Evolutionary conservation across 495 filamentous ascomycete species (phyloP), one percentile per base, ranked within the genome.

Genomic region (Rostrohypoxylon terebratum): DNA sequence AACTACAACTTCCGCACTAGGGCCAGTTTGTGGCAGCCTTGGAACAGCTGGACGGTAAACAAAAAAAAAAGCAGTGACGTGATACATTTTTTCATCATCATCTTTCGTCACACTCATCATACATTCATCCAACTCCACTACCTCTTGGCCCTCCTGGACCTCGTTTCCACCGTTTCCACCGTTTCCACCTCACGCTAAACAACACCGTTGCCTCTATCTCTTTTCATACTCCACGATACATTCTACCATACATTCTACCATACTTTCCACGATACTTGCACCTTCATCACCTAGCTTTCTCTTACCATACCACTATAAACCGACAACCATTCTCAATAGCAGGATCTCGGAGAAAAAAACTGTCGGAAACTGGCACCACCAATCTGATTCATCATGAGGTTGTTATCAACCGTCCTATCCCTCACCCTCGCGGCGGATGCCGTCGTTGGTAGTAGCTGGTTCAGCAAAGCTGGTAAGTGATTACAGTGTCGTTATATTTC

Each of bases 401-500:
- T 94, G 81, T 84, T 91, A 72, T 84, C 87, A 69, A 86, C 87
- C 72, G 79, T 92, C 81, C 81, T 95, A 72, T 82, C 94, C 74
- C 82, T 93, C 68, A 88, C 87, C 73, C 84, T 96, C 23, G 90
- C 90, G 65, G 88, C 90, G 51, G 88, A 93, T 76, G 86, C 82
- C 53, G 87, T 89, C 34, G 84, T 91, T 65, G 92, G 88, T 54
- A 90, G 88, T 73, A 90, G 79, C 75, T 96, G 93, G 93, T 93
- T 94, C 77, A 89, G 87, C 68, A 94, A 93, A 82, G 87, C 93
- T 79, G 90, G 93, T 95, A 81, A 57, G 90, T 87, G 25, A 36
- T 44, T 5, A 13, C 21, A 51, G 21, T 25, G 21, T 13, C 13
- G 20, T 23, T 51, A 25, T 51, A 28, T 11, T 51, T 14, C 21